Evolutionary conservation across 768 basidiomycete species (phyloP).

Genomic region (Boletus vinaceobasis): DNA sequence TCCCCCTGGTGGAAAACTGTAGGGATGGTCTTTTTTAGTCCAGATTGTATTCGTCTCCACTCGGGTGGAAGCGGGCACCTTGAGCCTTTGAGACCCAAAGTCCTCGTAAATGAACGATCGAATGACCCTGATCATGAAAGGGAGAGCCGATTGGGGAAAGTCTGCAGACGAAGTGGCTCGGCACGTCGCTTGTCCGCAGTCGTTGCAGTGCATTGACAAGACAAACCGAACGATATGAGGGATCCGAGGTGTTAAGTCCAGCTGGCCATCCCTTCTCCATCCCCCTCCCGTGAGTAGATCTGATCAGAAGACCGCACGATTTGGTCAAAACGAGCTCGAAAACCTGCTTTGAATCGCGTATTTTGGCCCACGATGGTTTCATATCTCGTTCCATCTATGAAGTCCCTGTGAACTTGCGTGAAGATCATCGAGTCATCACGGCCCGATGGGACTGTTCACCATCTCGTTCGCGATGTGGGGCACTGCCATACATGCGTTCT

Average conservation of each 20-base stretch:
- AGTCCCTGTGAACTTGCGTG: conserved; percentile 9
- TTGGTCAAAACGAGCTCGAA: conserved; percentile 30
- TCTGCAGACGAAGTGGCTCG: neutral
- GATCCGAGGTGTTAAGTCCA: conserved; percentile 1
- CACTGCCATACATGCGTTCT: neutral
- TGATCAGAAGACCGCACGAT: conserved; percentile 27
- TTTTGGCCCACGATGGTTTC: conserved; percentile 22
- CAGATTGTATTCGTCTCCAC: conserved; percentile 1
- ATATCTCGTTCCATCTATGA: conserved; percentile 25
- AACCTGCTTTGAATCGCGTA: neutral
- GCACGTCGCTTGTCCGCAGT: neutral
- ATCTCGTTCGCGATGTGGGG: neutral
- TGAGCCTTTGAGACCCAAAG: neutral
- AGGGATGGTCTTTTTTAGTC: conserved; percentile 8
- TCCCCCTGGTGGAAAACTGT: neutral
- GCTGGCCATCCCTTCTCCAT: neutral
- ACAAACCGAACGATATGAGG: neutral
- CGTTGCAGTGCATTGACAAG: neutral
- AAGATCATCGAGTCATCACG: neutral
- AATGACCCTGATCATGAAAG: conserved; percentile 8
- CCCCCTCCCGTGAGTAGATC: conserved; percentile 7
- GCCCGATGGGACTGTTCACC: neutral
- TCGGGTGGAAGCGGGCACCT: neutral
- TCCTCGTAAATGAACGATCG: neutral
- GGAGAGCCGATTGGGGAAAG: neutral